Conservation (phyloP, 176 grass and related monocot genomes). For the Tuctoria greenei region DNA sequence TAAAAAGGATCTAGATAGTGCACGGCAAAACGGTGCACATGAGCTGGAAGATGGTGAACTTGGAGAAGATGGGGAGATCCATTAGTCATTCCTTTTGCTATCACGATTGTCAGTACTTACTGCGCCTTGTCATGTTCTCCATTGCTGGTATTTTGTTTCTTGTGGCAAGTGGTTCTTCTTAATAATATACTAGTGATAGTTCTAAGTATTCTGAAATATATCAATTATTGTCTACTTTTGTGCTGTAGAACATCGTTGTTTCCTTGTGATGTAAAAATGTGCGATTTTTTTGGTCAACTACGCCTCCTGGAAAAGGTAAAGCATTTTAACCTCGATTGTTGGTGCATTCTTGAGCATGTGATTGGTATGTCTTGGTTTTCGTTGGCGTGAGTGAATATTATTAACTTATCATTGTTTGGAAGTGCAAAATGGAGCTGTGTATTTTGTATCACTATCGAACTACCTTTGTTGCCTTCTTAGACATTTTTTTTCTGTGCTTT, state of each 20-base stretch:
- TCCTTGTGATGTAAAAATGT: constrained; percentile 8
- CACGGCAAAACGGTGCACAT: constrained; percentile 54
- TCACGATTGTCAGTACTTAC: constrained; percentile 54
- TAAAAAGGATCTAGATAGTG: constrained; percentile 82
- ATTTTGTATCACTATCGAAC: neutral
- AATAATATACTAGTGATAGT: constrained; percentile 28
- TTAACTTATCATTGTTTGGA: neutral
- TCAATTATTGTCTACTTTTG: constrained; percentile 3
- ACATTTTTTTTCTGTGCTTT: neutral
- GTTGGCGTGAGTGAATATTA: neutral
- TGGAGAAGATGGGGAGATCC: constrained; percentile 87
- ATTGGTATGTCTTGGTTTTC: neutral
- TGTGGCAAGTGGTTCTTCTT: neutral
- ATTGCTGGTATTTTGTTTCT: constrained; percentile 31
- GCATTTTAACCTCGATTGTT: neutral
- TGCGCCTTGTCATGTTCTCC: constrained; percentile 33
- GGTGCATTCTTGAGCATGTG: neutral
- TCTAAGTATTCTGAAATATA: constrained; percentile 26
- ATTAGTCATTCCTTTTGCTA: constrained; percentile 50
- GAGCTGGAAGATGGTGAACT: constrained; percentile 98
- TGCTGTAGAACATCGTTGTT: constrained; percentile 3
- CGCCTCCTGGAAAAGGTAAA: neutral
- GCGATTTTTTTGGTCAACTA: neutral
- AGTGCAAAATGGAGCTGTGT: neutral
- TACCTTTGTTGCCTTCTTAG: neutral